Evolutionary conservation across 306 rosid species (phyloP).

Genomic region (Trichosanthes truncata): DNA sequence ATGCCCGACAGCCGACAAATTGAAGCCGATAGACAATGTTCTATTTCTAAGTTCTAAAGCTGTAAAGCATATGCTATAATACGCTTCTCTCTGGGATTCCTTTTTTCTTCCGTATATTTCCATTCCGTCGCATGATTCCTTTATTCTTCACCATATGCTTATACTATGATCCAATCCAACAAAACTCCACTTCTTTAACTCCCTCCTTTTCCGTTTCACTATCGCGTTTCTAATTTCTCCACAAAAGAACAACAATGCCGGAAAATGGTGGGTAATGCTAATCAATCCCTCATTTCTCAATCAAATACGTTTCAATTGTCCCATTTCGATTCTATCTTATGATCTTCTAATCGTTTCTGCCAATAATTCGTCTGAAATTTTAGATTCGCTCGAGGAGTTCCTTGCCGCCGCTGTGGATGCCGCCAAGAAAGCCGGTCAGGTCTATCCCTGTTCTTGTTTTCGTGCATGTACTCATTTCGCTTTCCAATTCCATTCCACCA

Average conservation of each 20-base stretch:
- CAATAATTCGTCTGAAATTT: neutral
- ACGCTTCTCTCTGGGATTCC: no score
- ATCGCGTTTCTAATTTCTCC: neutral
- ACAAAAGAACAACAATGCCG: neutral
- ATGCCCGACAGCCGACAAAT: no score
- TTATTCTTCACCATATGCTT: no score
- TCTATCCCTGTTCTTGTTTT: neutral
- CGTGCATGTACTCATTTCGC: neutral
- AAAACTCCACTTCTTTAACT: neutral
- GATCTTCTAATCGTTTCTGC: neutral
- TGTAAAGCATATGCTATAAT: no score
- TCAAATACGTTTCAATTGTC: neutral
- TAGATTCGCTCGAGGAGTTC: conserved; percentile 49
- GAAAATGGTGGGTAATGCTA: neutral
- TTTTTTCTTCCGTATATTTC: no score
- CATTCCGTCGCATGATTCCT: no score
- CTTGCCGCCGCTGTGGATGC: conserved; percentile 78
- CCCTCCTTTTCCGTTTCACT: neutral
- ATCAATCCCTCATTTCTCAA: neutral
- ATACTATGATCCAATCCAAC: neutral
- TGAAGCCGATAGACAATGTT: no score
- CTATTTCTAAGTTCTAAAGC: no score
- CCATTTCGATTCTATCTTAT: neutral
- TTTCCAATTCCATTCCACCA: neutral
- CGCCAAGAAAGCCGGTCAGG: conserved; percentile 80